A percentile compares a stretch with the other conserved stretches of the same genome.
Evolutionary conservation across 345 rosid genomes (phyloP).

Genomic region (Lumnitzera racemosa): DNA sequence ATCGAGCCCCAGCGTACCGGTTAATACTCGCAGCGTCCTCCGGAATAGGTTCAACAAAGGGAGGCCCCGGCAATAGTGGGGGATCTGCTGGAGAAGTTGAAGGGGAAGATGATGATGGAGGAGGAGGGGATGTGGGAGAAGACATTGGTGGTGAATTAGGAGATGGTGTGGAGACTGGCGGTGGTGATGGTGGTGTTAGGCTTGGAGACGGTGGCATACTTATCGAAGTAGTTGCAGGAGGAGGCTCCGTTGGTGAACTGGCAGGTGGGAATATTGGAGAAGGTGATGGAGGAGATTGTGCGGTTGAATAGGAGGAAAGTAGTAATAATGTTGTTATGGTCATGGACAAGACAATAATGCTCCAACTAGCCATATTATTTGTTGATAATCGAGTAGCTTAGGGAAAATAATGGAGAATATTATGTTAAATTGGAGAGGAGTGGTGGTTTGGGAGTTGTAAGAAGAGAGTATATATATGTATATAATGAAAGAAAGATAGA

Average conservation of each 20-base stretch:
- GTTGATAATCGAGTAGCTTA: too few relatives aligned
- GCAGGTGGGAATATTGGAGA: not conserved
- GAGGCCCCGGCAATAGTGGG: not conserved
- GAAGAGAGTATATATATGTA: too few relatives aligned
- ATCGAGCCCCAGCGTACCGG: not conserved
- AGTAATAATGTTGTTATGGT: too few relatives aligned
- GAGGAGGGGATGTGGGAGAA: not conserved
- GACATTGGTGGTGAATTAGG: not conserved
- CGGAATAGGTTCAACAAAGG: not conserved
- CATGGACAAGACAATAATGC: too few relatives aligned
- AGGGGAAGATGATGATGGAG: constrained; percentile 9
- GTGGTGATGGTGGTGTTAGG: not conserved
- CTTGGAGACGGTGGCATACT: too few relatives aligned
- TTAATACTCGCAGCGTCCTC: not conserved
- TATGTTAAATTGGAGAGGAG: too few relatives aligned
- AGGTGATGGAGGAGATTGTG: not conserved
- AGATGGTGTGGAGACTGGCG: not conserved
- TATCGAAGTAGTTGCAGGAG: not conserved
- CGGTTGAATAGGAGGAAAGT: not conserved
- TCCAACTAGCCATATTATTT: too few relatives aligned
- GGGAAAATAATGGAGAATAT: too few relatives aligned
- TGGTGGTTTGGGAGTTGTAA: too few relatives aligned
- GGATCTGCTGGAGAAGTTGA: not conserved
- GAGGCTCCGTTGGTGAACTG: not conserved
- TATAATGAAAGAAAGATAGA: too few relatives aligned